phyloP scores from a whole-genome alignment of 495 filamentous ascomycete genomes.

The Podospora anserina region DNA sequence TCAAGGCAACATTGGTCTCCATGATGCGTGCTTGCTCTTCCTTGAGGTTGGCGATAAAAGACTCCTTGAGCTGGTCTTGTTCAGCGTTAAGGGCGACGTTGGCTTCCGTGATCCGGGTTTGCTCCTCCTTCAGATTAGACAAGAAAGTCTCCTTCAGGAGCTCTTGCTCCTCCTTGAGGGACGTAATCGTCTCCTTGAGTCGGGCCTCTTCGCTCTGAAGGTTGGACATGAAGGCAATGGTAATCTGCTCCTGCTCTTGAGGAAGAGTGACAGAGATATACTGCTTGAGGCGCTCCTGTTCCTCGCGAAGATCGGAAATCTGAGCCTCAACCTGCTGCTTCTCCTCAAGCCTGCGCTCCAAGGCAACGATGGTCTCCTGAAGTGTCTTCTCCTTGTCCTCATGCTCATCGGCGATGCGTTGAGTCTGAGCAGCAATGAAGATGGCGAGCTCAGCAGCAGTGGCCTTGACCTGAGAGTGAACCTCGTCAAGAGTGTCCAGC shows the following conservation, averaged over 20 bases:
- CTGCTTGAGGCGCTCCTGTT: conserved; percentile 40
- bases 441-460: conserved; percentile 84
- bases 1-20: conserved; percentile 44
- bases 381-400: conserved; percentile 76
- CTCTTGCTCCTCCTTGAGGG: conserved; percentile 19
- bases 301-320: conserved; percentile 51
- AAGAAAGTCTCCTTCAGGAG: conserved; percentile 19
- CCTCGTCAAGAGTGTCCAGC: conserved; percentile 76
- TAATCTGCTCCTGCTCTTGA: conserved; percentile 46
- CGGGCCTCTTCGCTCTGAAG: conserved; percentile 27
- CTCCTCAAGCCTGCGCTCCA: conserved; percentile 75
- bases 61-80: conserved; percentile 17
- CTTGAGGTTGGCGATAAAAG: conserved; percentile 38
- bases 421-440: conserved; percentile 77
- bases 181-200: conserved; percentile 22
- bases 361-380: conserved; percentile 73
- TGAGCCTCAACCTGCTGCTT: conserved; percentile 74
- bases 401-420: conserved; percentile 71
- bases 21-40: conserved; percentile 50
- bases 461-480: conserved; percentile 81
- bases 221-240: conserved; percentile 27
- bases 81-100: conserved; percentile 17
- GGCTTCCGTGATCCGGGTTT: conserved; percentile 10
- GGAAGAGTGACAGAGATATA: conserved; percentile 46
- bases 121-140: conserved; percentile 16